These are phyloP conservation scores for Trypanosomatidae sp. DNA, from an alignment of 208 protist species.

Conservation along the genomic window DNA sequence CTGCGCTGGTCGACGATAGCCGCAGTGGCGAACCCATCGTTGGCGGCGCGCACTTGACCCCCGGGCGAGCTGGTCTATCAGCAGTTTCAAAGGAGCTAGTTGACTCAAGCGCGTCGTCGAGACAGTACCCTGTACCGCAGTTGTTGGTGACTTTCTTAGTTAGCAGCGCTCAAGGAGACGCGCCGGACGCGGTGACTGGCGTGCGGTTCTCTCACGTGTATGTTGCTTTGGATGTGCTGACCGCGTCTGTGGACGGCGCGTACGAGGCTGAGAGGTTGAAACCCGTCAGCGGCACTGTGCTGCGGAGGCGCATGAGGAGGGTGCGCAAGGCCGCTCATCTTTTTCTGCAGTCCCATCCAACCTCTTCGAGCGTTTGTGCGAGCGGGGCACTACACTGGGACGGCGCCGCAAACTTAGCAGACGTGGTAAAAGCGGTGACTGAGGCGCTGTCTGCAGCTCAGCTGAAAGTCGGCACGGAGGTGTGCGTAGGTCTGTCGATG, in stretches of 20 bases:
- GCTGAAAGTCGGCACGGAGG: constrained; percentile 16
- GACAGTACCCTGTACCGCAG: constrained; percentile 6
- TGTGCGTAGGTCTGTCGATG: constrained; percentile 23
- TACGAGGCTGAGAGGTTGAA: neutral
- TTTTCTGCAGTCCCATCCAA: constrained; percentile 8
- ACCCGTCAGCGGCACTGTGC: constrained; percentile 4
- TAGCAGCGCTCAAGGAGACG: constrained; percentile 20
- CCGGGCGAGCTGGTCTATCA: neutral
- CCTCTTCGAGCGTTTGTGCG: neutral
- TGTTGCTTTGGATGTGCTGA: constrained; percentile 53
- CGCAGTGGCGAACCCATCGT: neutral
- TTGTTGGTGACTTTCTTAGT: constrained; percentile 19
- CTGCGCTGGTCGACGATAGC: constrained; percentile 9
- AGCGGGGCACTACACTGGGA: constrained; percentile 12
- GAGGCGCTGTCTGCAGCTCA: constrained; percentile 13
- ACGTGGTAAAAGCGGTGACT: constrained; percentile 19
- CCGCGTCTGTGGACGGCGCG: constrained; percentile 29
- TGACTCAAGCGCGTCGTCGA: neutral
- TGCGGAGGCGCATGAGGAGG: constrained; percentile 12
- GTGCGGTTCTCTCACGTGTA: constrained; percentile 31
- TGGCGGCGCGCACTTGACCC: neutral
- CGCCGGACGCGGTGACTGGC: constrained; percentile 31
- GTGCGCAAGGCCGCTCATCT: constrained; percentile 11
- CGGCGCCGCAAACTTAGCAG: constrained; percentile 12
- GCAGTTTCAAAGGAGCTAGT: neutral